Base-by-base conservation (phyloP, 1,284 basidiomycete species). In the Cryptococcus deneoformans region DNA sequence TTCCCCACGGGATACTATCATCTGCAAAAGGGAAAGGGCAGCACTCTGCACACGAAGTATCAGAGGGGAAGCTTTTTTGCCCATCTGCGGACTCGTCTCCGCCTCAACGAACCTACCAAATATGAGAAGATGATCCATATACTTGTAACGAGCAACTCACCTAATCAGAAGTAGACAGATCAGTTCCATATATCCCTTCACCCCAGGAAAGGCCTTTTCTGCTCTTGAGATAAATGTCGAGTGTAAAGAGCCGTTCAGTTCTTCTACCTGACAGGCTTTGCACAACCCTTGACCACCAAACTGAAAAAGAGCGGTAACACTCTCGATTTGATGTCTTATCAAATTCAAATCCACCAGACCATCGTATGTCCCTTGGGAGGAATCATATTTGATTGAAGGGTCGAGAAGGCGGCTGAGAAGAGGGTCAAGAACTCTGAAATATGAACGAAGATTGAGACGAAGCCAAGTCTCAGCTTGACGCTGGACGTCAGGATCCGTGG, bases 401-500 rank as follows among this genome's bases (percentile, higher is more conserved):
- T 90, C 86, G 49, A 91, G 71, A 2, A 96, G 79, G 50, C 90
- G 87, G 63, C 82, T 84, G n/a, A 95, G 74, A 7, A 96, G 82
- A 0, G 92, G 92, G 69, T 96, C 92, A 42, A 96, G 80, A 36
- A 94, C 81, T n/a, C 92, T 84, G 57, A 90, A 80, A 73, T 93
- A 94, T 0, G 91, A 93, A 69, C 87, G 88, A n/a, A 95, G 80
- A 69, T 87, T 92, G 69, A 89, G 92, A 36, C 92, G 84, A 88
- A 97, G 92, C 93, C 93, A 97, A 0, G 92, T 92, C 74, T 96
- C 93, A 6, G 89, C 89, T 40, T 89, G 81, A 7, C 91, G 83
- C 36, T 87, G 85, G 14, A 88, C 75, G 56, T 80, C 80, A 1
- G 90, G 87, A 67, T 92, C 86, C 16, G 87, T 85, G 52, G 82